Percentiles rank a stretch among this genome's conserved stretches.
Conservation (phyloP, 2,329 filamentous ascomycete species). For the Metarhizium humberi region DNA sequence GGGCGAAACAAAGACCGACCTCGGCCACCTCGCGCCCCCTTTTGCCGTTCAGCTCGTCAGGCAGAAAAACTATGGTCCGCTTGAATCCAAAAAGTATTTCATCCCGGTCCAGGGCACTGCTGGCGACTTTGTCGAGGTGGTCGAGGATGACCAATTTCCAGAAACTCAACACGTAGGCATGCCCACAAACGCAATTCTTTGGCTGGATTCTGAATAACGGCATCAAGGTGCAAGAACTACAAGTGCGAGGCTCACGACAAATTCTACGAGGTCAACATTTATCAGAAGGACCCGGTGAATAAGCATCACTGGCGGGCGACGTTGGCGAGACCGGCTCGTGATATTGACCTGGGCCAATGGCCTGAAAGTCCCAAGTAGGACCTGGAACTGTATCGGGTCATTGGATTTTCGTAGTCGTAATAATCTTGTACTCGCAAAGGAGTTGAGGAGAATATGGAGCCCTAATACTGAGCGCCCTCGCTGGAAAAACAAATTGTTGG, state of each 20-base stretch:
- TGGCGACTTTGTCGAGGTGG: conserved; percentile 22
- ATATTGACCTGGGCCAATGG: conserved; percentile 22
- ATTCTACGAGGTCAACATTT: conserved; percentile 40
- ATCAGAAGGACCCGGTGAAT: conserved; percentile 36
- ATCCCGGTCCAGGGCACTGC: conserved; percentile 8
- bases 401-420: no score
- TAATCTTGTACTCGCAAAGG: no score
- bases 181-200: background rate
- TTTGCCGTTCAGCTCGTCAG: conserved; percentile 31
- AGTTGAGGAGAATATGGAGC: no score
- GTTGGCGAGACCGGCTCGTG: conserved; percentile 27
- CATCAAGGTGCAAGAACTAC: conserved; percentile 30
- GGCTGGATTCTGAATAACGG: background rate
- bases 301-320: conserved; percentile 34
- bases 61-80: conserved; percentile 34
- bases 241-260: conserved; percentile 31
- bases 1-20: background rate
- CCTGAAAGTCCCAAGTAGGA: no score
- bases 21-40: conserved; percentile 1
- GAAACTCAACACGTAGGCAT: conserved; percentile 32
- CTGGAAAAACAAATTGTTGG: no score
- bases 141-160: conserved; percentile 30
- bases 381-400: no score
- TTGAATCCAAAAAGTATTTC: conserved; percentile 35
- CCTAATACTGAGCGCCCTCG: no score